Conservation (phyloP, 2,329 filamentous ascomycete species). For the Penicillium expansum region DNA sequence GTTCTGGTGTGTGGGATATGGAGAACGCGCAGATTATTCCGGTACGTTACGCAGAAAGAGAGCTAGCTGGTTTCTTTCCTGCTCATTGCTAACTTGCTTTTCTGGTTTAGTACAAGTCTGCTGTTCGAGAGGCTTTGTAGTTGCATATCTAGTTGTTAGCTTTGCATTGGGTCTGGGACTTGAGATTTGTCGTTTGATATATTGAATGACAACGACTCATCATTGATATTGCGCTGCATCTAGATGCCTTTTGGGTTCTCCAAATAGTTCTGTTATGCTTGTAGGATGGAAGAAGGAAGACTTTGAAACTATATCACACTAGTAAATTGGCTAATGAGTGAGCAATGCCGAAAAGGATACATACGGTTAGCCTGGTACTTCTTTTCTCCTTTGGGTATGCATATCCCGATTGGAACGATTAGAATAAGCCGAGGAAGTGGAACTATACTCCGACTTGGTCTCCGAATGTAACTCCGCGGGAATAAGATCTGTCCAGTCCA, state of each 20-base stretch:
- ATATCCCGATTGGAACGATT: not conserved
- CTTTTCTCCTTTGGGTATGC: not conserved
- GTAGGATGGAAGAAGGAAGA: not conserved
- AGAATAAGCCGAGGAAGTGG: not conserved
- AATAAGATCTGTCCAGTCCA: not conserved
- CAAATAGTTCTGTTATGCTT: not conserved
- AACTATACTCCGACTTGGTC: not conserved
- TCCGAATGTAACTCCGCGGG: not conserved
- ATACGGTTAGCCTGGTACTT: not conserved
- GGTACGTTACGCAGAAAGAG: constrained; percentile 23
- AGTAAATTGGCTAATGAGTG: not conserved
- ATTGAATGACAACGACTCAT: not conserved
- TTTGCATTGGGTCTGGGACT: not conserved
- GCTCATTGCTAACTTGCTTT: constrained; percentile 5
- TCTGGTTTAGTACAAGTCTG: constrained; percentile 32
- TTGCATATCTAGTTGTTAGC: not conserved
- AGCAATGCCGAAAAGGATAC: not conserved
- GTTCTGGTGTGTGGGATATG: constrained; percentile 75
- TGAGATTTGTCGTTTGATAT: not conserved
- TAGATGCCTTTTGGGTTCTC: not conserved
- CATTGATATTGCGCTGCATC: not conserved
- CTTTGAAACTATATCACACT: not conserved
- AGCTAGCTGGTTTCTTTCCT: not conserved
- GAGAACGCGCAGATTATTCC: constrained; percentile 55
- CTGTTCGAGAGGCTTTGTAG: constrained; percentile 25